phyloP scores from a whole-genome alignment of 257 asterid genomes.

The Euphrasia confusa region DNA sequence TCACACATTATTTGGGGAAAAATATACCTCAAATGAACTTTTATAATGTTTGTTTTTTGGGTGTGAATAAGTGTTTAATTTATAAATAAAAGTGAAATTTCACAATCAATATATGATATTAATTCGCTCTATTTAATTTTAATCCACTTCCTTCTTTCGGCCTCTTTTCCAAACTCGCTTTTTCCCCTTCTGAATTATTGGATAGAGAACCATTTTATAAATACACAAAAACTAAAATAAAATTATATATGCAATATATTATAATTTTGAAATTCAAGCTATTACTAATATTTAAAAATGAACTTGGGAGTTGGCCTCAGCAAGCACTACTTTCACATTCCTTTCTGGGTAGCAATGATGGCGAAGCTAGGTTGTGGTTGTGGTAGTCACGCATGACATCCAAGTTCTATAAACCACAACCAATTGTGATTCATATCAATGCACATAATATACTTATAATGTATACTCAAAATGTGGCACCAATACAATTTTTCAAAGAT shows the following conservation, averaged over 20 bases:
- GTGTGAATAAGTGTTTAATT: no score
- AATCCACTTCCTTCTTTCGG: background rate
- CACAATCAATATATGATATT: background rate
- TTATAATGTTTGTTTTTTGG: no score
- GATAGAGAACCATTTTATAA: background rate
- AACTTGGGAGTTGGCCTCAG: conserved; percentile 77
- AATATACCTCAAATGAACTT: no score
- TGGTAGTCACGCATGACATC: conserved; percentile 30
- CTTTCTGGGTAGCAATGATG: conserved; percentile 39
- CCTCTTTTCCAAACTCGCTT: background rate
- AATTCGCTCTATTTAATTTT: no score
- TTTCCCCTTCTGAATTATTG: background rate
- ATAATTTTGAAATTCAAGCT: no score
- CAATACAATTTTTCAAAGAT: no score
- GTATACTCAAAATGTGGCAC: no score
- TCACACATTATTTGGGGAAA: conserved; percentile 19
- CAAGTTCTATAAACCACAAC: conserved; percentile 10
- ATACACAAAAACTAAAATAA: background rate
- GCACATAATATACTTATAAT: no score
- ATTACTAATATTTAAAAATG: conserved; percentile 39
- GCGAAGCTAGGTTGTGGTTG: conserved; percentile 37
- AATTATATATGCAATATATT: no score
- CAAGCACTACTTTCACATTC: conserved; percentile 38
- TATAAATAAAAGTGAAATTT: background rate
- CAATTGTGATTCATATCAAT: no score